A percentile compares a stretch with the other conserved stretches of the same genome.
phyloP scores from a whole-genome alignment of 768 basidiomycete species.

The Leucosporidium yakuticum region DNA sequence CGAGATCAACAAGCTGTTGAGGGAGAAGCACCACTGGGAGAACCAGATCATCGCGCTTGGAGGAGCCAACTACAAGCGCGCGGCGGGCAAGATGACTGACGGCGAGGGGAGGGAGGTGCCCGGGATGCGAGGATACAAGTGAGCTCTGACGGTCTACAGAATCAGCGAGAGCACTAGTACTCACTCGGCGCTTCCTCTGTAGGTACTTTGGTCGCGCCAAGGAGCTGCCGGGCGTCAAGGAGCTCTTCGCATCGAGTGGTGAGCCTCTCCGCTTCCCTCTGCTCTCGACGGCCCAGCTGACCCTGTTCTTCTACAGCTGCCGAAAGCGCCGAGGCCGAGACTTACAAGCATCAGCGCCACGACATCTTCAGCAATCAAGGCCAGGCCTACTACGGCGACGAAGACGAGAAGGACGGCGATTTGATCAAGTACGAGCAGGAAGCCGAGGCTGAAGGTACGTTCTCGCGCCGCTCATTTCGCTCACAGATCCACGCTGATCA shows the following conservation, averaged over 20 bases:
- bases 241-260: conserved; percentile 83
- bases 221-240: conserved; percentile 88
- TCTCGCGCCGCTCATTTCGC: too few relatives aligned
- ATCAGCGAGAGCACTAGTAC: not conserved
- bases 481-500: not conserved
- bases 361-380: conserved; percentile 85
- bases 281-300: not conserved
- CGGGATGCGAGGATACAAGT: conserved; percentile 97
- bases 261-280: conserved; percentile 40
- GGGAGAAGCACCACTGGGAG: conserved; percentile 97
- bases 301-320: conserved; percentile 26
- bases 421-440: conserved; percentile 65
- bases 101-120: conserved; percentile 95
- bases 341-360: conserved; percentile 59
- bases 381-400: conserved; percentile 82
- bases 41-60: conserved; percentile 94
- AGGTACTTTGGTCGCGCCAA: conserved; percentile 97
- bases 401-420: conserved; percentile 66
- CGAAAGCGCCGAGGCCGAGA: conserved; percentile 64
- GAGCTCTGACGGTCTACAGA: conserved; percentile 40
- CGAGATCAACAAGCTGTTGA: conserved; percentile 90
- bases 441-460: conserved; percentile 66
- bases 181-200: not conserved
- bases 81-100: conserved; percentile 81
- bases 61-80: conserved; percentile 90